Evolutionary conservation across 306 rosid species (phyloP).

Genomic region (Quercus aquifolioides): DNA sequence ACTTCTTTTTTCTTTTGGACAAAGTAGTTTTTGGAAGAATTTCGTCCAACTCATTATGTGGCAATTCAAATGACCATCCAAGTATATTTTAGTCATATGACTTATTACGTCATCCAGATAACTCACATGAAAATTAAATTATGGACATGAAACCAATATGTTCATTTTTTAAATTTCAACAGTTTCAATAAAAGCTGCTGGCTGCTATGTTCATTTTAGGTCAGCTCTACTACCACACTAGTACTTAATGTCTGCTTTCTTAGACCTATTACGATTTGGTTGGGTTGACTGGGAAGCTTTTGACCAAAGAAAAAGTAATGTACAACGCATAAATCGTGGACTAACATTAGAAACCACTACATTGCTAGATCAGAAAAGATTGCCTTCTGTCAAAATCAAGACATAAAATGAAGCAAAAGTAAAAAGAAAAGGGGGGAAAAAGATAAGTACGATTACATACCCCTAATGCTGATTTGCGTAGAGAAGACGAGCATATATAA

Average conservation of each 20-base stretch:
- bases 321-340: background rate
- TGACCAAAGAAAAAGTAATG: background rate
- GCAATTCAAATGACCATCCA: no score
- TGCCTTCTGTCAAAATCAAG: background rate
- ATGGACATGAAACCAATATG: background rate
- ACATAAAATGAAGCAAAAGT: background rate
- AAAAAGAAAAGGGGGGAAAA: background rate
- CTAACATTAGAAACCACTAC: background rate
- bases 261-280: background rate
- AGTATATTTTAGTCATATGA: no score
- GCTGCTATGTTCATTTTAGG: background rate
- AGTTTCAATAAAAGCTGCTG: background rate
- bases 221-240: background rate
- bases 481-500: conserved; percentile 63
- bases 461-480: conserved; percentile 74
- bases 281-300: background rate
- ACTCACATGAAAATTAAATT: background rate
- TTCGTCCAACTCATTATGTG: no score
- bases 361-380: background rate
- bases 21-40: no score
- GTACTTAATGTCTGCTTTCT: background rate
- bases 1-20: no score
- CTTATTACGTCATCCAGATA: no score
- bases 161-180: background rate
- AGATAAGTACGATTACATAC: conserved; percentile 33